Conservation (phyloP, 1,284 basidiomycete genomes). For the Malassezia brasiliensis region DNA sequence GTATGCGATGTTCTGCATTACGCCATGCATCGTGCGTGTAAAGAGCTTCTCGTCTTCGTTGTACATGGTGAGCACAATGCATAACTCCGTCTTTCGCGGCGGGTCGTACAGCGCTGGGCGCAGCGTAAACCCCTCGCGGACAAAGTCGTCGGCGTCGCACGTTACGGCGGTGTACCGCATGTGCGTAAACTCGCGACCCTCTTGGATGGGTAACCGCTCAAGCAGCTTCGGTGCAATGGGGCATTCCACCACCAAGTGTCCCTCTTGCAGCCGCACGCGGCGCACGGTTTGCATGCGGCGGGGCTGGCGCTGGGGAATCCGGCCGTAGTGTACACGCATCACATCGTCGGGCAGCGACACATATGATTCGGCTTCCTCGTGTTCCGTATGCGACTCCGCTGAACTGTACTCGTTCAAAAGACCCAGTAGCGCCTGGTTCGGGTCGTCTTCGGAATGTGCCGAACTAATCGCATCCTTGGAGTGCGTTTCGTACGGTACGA, state of each 20-base stretch:
- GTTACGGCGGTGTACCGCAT: slow-evolving; percentile 52
- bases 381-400: not conserved
- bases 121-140: slow-evolving; percentile 68
- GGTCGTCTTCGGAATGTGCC: not conserved
- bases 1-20: slow-evolving; percentile 59
- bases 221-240: slow-evolving; percentile 47
- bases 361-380: not conserved
- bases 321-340: slow-evolving; percentile 2
- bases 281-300: slow-evolving; percentile 49
- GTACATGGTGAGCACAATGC: slow-evolving; percentile 70
- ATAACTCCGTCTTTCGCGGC: slow-evolving; percentile 71
- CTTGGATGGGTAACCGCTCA: slow-evolving; percentile 42
- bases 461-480: slow-evolving; percentile 7
- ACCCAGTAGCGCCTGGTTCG: slow-evolving; percentile 1
- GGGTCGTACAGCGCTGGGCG: slow-evolving; percentile 66
- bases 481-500: not conserved
- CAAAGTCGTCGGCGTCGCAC: slow-evolving; percentile 70
- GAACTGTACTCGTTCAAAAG: slow-evolving; percentile 1
- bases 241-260: slow-evolving; percentile 49
- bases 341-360: not conserved
- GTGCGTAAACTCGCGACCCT: slow-evolving; percentile 61
- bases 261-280: slow-evolving; percentile 45
- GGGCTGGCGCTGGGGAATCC: slow-evolving; percentile 25
- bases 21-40: slow-evolving; percentile 85
- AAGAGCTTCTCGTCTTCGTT: slow-evolving; percentile 90